A percentile compares a stretch with the other conserved stretches of the same genome.
phyloP scores from a whole-genome alignment of 768 basidiomycete genomes.

The Chalciporus piperatus region DNA sequence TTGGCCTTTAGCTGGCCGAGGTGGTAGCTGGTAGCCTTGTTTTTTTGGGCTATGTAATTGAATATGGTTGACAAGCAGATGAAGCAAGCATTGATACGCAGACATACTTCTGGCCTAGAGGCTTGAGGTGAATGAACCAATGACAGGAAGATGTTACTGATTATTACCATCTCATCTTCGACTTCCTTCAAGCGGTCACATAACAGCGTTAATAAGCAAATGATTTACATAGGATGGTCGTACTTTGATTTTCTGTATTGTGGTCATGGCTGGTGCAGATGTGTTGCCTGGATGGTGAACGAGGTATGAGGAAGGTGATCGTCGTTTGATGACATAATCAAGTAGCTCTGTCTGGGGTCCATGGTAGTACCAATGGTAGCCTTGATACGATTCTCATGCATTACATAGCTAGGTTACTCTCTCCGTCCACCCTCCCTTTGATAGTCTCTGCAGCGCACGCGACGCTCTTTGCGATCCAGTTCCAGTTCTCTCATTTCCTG shows the following conservation, averaged over 20 bases:
- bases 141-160: slow-evolving; percentile 9
- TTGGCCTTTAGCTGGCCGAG: slow-evolving; percentile 97
- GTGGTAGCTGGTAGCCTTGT: slow-evolving; percentile 95
- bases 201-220: slow-evolving; percentile 8
- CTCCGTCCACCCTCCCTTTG: slow-evolving; percentile 5
- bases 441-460: slow-evolving; percentile 15
- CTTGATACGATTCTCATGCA: not conserved
- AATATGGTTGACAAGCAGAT: slow-evolving; percentile 9
- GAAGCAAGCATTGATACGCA: slow-evolving; percentile 11
- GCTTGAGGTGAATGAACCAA: slow-evolving; percentile 27
- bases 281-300: not conserved
- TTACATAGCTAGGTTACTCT: slow-evolving; percentile 1
- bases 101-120: slow-evolving; percentile 75
- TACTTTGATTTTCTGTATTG: slow-evolving; percentile 88
- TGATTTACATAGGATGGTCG: slow-evolving; percentile 17
- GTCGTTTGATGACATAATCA: slow-evolving; percentile 8
- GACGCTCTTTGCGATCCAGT: slow-evolving; percentile 1
- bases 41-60: slow-evolving; percentile 75
- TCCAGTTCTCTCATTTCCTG: slow-evolving; percentile 22
- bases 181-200: slow-evolving; percentile 64
- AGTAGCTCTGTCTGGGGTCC: not conserved
- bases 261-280: slow-evolving; percentile 56
- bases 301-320: too few relatives aligned
- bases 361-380: not conserved
- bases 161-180: slow-evolving; percentile 93